phyloP scores from a whole-genome alignment of 2,329 filamentous ascomycete species.

The Cladosporium halotolerans region DNA sequence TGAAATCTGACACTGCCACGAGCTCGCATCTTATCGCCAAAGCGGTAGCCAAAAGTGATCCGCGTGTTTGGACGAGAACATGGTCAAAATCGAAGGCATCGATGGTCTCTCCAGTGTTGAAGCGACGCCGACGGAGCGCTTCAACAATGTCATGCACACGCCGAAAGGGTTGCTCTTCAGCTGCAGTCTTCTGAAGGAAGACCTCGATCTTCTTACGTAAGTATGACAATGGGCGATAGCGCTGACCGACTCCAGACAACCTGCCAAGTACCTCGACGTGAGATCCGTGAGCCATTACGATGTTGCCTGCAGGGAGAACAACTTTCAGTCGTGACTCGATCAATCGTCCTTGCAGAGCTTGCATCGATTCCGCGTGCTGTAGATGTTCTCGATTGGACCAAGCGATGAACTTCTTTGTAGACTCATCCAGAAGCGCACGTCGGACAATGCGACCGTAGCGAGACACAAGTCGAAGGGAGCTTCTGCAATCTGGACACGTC shows the following conservation, averaged over 20 bases:
- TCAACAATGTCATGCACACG: conserved; percentile 42
- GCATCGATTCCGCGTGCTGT: conserved; percentile 34
- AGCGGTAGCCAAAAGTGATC: conserved; percentile 36
- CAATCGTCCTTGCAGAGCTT: conserved; percentile 11
- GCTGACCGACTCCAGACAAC: not conserved
- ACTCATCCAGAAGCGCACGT: conserved; percentile 55
- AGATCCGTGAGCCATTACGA: not conserved
- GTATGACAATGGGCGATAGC: conserved; percentile 15
- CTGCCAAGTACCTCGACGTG: not conserved
- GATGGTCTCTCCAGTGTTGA: conserved; percentile 8
- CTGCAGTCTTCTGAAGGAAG: conserved; percentile 29
- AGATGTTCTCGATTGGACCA: conserved; percentile 43
- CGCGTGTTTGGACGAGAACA: conserved; percentile 26
- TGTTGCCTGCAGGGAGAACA: not conserved
- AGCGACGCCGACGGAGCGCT: conserved; percentile 32
- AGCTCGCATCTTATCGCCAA: conserved; percentile 47
- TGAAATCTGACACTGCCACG: conserved; percentile 41
- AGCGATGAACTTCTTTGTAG: conserved; percentile 58
- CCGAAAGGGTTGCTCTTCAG: conserved; percentile 47
- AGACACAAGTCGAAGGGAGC: conserved; percentile 50
- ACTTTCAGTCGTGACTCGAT: not conserved
- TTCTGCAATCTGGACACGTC: conserved; percentile 55
- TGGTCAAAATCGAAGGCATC: conserved; percentile 27
- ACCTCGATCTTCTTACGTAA: conserved; percentile 20
- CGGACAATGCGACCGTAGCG: conserved; percentile 59